Evolutionary conservation across 1,284 basidiomycete genomes (phyloP).

Genomic region (Ustilago loliicola): DNA sequence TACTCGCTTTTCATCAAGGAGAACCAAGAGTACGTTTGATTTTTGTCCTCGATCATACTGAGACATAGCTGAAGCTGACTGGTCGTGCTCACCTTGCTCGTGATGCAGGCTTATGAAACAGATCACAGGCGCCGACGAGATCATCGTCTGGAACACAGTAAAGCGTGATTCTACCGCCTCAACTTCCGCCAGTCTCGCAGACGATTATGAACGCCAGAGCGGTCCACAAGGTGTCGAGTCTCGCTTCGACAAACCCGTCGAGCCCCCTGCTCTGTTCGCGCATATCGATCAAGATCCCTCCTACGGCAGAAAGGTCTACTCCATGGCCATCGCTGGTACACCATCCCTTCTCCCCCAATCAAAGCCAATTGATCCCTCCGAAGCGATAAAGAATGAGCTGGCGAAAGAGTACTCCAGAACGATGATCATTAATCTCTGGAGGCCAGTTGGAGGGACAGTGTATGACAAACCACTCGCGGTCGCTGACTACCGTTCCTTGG

Average conservation of each 20-base stretch:
- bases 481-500: conserved; percentile 30
- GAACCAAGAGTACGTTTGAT: conserved; percentile 14
- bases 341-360: conserved; percentile 2
- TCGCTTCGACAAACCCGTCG: conserved; percentile 30
- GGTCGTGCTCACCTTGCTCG: neutral
- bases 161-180: conserved; percentile 28
- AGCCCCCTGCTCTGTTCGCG: conserved; percentile 33
- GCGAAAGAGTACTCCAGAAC: conserved; percentile 15
- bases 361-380: conserved; percentile 8
- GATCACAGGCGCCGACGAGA: conserved; percentile 33
- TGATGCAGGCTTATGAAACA: conserved; percentile 20
- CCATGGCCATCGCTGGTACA: conserved; percentile 38
- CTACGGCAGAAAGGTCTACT: conserved; percentile 27
- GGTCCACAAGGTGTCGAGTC: conserved; percentile 35
- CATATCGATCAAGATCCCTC: conserved; percentile 37
- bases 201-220: conserved; percentile 21
- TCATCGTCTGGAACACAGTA: conserved; percentile 43
- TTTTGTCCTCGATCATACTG: neutral
- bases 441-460: conserved; percentile 34
- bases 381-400: conserved; percentile 16
- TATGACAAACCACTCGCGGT: conserved; percentile 37
- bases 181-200: conserved; percentile 23
- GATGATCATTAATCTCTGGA: conserved; percentile 42
- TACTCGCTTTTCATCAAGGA: conserved; percentile 30
- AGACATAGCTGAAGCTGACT: neutral